Evolutionary conservation across 2,329 filamentous ascomycete species (phyloP).

Genomic region (Nemania sp.): DNA sequence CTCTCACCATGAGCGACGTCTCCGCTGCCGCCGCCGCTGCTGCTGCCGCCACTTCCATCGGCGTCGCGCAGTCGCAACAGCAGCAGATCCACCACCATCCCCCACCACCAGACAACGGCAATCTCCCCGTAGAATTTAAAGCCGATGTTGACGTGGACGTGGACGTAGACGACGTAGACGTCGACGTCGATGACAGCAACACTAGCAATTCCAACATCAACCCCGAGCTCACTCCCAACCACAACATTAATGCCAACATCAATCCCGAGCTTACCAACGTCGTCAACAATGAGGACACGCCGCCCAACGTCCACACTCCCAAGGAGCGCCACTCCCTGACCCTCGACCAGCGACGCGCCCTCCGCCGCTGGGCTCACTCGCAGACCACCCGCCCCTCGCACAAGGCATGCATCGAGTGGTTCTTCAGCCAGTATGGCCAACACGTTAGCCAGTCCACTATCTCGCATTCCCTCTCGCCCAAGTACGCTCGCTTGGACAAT

Average conservation of each 20-base stretch:
- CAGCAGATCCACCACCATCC: conserved; percentile 27
- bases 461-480: conserved; percentile 71
- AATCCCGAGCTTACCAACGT: conserved; percentile 37
- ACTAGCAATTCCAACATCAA: conserved; percentile 35
- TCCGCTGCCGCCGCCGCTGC: conserved; percentile 39
- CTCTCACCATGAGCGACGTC: conserved; percentile 46
- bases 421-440: conserved; percentile 68
- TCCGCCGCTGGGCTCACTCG: conserved; percentile 69
- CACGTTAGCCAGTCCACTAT: conserved; percentile 73
- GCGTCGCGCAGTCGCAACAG: conserved; percentile 8
- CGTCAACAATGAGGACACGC: conserved; percentile 36
- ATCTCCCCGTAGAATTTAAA: conserved; percentile 20
- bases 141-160: conserved; percentile 21
- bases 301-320: conserved; percentile 43
- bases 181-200: conserved; percentile 31
- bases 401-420: conserved; percentile 74
- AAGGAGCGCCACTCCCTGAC: conserved; percentile 71
- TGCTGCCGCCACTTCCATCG: conserved; percentile 31
- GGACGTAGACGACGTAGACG: conserved; percentile 25
- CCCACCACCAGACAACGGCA: conserved; percentile 1
- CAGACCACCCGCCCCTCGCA: conserved; percentile 69
- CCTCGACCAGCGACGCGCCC: conserved; percentile 70
- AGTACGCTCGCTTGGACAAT: conserved; percentile 71
- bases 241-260: conserved; percentile 30
- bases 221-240: conserved; percentile 28